Base-by-base conservation (phyloP, 1,284 basidiomycete genomes). In the Takashimella koratensis region DNA sequence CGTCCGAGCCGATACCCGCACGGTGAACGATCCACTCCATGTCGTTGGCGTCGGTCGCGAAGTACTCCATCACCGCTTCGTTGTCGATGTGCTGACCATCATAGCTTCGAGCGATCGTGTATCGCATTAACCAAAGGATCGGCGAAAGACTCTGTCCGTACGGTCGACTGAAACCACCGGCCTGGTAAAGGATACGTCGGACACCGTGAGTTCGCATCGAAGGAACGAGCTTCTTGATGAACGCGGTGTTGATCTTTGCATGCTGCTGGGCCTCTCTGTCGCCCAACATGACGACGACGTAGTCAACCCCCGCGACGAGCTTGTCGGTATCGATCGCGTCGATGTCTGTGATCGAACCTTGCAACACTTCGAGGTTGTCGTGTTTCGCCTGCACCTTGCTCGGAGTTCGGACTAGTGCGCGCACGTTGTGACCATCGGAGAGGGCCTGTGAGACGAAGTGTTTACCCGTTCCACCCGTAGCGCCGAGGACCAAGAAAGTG, bases 1-100 rank as follows among this genome's bases (percentile, higher is more conserved):
- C 58, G 43, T 63, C 60, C 20, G 45, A 48, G 10, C 40, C 41
- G 16, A 63, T 63, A 1, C 55, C 60, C 11, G 60, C 60, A 5
- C 58, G 55, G 46, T 63, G 60, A 12, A 56, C 58, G 4, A 59
- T 57, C 60, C 60, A 63, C 11, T 63, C 53, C 20, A 63, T 50
- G 48, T 63, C 60, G 3, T 51, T 55, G 5, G 55, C 58, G 47
- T 60, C 46, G 1, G 53, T 60, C 20, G 50, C 56, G 10, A 63
- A 47, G 44, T 63, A 63, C 40, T 63, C 58, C 53, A 60, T 56
- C 25, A 60, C 60, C 40, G 55, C 55, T 47, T 63, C 60, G 40
- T 63, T 63, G 49, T 63, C 60, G 40, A 40, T 10, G 45, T 63
- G 60, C 45, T 63, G 60, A 13, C 60, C 60, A 4, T 49, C 48